These are phyloP conservation scores for Hypoxylon sp. DNA, from an alignment of 2,329 filamentous ascomycete species.

Conservation along the genomic window DNA sequence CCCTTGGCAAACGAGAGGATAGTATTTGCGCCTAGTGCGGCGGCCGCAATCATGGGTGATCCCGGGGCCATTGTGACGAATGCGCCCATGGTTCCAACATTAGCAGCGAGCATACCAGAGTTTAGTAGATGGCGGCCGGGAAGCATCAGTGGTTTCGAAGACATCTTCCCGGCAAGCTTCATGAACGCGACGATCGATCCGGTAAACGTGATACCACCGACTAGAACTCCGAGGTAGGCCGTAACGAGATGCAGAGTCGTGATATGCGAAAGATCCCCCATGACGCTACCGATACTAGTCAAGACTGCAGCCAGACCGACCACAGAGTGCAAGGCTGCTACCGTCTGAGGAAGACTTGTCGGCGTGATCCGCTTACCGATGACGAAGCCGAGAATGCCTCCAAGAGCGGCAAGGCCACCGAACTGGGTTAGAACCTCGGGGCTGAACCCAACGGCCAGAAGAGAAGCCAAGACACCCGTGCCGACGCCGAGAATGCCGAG, in stretches of 20 bases:
- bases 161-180: slow-evolving; percentile 86
- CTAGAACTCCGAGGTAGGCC: slow-evolving; percentile 86
- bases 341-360: slow-evolving; percentile 88
- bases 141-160: slow-evolving; percentile 78
- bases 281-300: slow-evolving; percentile 88
- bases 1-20: slow-evolving; percentile 85
- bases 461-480: slow-evolving; percentile 83
- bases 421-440: slow-evolving; percentile 84
- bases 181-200: slow-evolving; percentile 90
- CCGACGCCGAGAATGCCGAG: slow-evolving; percentile 88
- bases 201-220: slow-evolving; percentile 90
- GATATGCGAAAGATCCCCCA: slow-evolving; percentile 76
- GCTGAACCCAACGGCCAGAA: slow-evolving; percentile 83
- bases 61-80: slow-evolving; percentile 86
- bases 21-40: slow-evolving; percentile 80
- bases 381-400: slow-evolving; percentile 73
- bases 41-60: slow-evolving; percentile 81
- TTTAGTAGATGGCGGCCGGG: slow-evolving; percentile 83
- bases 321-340: slow-evolving; percentile 89
- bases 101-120: slow-evolving; percentile 77
- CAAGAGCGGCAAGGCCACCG: slow-evolving; percentile 77
- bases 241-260: slow-evolving; percentile 86
- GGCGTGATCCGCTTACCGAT: slow-evolving; percentile 90
- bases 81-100: slow-evolving; percentile 84
- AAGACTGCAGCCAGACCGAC: slow-evolving; percentile 89